phyloP scores from a whole-genome alignment of 345 rosid genomes.

The Lumnitzera littorea region DNA sequence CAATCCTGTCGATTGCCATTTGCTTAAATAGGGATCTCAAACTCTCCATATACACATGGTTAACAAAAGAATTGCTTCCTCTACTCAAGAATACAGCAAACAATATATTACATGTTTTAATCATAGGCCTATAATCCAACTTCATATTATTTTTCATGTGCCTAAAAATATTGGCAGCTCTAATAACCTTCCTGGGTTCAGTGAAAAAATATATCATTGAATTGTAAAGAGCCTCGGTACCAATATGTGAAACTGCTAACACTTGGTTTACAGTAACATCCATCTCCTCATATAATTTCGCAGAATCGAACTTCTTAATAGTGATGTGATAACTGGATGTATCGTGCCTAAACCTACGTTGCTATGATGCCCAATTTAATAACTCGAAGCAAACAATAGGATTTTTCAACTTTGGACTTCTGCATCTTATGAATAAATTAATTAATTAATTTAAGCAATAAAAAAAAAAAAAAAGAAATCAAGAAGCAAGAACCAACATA shows the following conservation, averaged over 20 bases:
- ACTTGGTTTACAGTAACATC: slow-evolving; percentile 75
- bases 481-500: too few species aligned
- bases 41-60: slow-evolving; percentile 75
- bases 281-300: slow-evolving; percentile 82
- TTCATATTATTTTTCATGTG: slow-evolving; percentile 54
- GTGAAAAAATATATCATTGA: slow-evolving; percentile 63
- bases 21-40: slow-evolving; percentile 70
- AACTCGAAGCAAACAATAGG: slow-evolving; percentile 72
- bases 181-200: slow-evolving; percentile 67
- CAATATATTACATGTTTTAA: slow-evolving; percentile 67
- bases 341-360: slow-evolving; percentile 68
- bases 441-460: too few species aligned
- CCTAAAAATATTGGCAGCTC: slow-evolving; percentile 80
- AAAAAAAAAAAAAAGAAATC: too few species aligned
- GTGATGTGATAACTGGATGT: slow-evolving; percentile 53
- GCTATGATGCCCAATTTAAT: slow-evolving; percentile 77
- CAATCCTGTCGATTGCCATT: slow-evolving; percentile 72
- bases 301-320: slow-evolving; percentile 72
- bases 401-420: slow-evolving; percentile 21
- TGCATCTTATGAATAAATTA: too few species aligned
- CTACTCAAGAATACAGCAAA: slow-evolving; percentile 68
- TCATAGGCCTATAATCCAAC: slow-evolving; percentile 60
- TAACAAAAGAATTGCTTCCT: slow-evolving; percentile 66
- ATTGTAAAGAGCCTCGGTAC: slow-evolving; percentile 70
- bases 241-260: slow-evolving; percentile 49